Evolutionary conservation across 805 yeast genomes (phyloP).

Genomic region (Kodamaea kakaduensis): DNA sequence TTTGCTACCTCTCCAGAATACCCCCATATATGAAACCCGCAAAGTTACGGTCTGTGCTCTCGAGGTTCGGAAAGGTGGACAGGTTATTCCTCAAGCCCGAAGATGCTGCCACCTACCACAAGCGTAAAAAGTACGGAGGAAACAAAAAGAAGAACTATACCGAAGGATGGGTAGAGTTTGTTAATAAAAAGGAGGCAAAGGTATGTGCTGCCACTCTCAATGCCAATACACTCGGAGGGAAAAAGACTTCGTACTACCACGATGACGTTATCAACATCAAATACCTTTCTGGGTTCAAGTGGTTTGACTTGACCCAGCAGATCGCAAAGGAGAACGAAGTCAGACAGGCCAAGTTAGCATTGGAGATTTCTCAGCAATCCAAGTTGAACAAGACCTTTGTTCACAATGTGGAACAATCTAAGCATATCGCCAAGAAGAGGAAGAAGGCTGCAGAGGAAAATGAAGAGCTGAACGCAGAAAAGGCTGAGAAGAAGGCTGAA

Average conservation of each 20-base stretch:
- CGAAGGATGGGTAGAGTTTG: conserved; percentile 97
- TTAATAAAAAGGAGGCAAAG: conserved; percentile 80
- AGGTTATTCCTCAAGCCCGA: conserved; percentile 86
- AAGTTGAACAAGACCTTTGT: conserved; percentile 82
- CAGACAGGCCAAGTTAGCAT: conserved; percentile 79
- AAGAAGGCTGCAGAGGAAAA: conserved; percentile 36
- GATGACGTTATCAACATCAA: conserved; percentile 92
- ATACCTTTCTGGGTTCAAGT: conserved; percentile 86
- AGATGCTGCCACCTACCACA: conserved; percentile 56
- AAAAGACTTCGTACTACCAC: conserved; percentile 83
- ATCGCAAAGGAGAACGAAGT: conserved; percentile 86
- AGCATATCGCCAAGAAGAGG: conserved; percentile 65
- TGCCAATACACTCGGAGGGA: conserved; percentile 88
- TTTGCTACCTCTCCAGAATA: conserved; percentile 82
- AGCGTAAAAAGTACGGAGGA: conserved; percentile 82
- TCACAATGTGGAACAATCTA: conserved; percentile 79
- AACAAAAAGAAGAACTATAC: conserved; percentile 82
- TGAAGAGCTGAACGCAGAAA: conserved; percentile 3
- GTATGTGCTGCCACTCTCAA: conserved; percentile 81
- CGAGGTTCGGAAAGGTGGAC: conserved; percentile 84
- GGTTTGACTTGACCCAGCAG: conserved; percentile 92
- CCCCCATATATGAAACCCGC: conserved; percentile 98
- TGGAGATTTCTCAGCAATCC: conserved; percentile 86
- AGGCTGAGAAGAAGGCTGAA: conserved; percentile 11
- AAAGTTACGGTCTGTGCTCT: conserved; percentile 75